These are phyloP conservation scores for Phoenix roebelenii DNA, from an alignment of 176 grass and related monocot genomes.

Conservation along the genomic window DNA sequence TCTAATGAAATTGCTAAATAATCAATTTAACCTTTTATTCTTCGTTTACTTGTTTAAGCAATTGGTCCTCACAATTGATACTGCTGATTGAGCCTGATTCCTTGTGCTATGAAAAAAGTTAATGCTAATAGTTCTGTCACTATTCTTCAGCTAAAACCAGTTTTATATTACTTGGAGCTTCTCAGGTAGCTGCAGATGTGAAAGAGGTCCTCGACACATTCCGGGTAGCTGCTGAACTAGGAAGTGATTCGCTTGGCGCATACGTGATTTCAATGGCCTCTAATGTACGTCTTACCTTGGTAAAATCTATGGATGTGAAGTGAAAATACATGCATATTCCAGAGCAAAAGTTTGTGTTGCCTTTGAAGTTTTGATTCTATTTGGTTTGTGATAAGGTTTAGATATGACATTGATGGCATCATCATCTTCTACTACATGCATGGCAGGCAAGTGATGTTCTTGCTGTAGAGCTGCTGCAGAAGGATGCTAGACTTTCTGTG, in stretches of 20 bases:
- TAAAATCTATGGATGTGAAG: too few species aligned
- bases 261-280: conserved; percentile 99
- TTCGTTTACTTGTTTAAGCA: too few species aligned
- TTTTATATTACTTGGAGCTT: neutral
- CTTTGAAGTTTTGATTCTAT: too few species aligned
- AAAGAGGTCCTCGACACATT: conserved; percentile 93
- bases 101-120: neutral
- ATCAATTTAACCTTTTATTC: too few species aligned
- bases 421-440: neutral
- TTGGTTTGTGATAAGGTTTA: too few species aligned
- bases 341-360: too few species aligned
- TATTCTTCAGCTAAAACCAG: neutral
- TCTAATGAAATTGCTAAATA: too few species aligned
- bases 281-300: conserved; percentile 39
- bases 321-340: too few species aligned
- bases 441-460: conserved; percentile 90
- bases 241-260: conserved; percentile 73
- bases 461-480: conserved; percentile 83
- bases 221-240: conserved; percentile 72
- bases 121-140: too few species aligned
- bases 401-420: neutral
- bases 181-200: conserved; percentile 57
- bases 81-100: neutral
- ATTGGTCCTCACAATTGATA: too few species aligned
- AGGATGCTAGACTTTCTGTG: conserved; percentile 74